Conservation (phyloP, 108 stramenopile species). For the Hondaea fermentalgiana region DNA sequence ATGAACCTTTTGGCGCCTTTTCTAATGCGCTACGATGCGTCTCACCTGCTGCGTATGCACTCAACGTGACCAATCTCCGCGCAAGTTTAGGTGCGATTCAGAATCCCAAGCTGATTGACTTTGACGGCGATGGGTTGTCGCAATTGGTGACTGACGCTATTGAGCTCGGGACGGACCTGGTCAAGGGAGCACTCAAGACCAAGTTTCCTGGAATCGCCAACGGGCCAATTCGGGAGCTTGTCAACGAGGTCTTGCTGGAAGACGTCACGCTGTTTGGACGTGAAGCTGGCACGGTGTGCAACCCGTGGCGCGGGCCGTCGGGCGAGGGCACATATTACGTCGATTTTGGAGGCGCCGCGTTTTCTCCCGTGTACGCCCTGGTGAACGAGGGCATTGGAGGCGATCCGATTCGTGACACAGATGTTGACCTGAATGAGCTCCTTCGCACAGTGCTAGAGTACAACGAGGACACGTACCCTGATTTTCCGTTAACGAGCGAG, state of each 20-base stretch:
- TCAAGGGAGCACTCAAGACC: not conserved
- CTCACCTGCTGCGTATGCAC: not conserved
- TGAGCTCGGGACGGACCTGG: not conserved
- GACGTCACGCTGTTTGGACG: not conserved
- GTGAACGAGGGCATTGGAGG: constrained; percentile 3
- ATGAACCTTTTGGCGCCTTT: not conserved
- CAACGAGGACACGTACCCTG: not conserved
- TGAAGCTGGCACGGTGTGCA: not conserved
- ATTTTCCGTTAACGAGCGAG: not conserved
- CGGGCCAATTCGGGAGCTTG: not conserved
- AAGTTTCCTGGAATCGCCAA: constrained; percentile 11
- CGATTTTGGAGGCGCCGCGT: not conserved
- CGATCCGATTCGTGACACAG: not conserved
- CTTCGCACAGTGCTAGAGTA: not conserved
- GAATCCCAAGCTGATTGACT: not conserved
- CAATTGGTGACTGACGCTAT: not conserved
- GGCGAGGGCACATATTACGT: not conserved
- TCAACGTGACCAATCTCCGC: not conserved
- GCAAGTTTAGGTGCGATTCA: not conserved
- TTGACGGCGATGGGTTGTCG: not conserved
- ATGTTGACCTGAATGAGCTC: constrained; percentile 1
- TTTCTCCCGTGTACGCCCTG: not conserved
- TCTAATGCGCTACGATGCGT: not conserved
- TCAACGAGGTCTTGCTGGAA: not conserved
- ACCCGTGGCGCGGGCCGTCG: not conserved